These are phyloP conservation scores for Galerina sulciceps DNA, from an alignment of 768 basidiomycete species.

Conservation along the genomic window DNA sequence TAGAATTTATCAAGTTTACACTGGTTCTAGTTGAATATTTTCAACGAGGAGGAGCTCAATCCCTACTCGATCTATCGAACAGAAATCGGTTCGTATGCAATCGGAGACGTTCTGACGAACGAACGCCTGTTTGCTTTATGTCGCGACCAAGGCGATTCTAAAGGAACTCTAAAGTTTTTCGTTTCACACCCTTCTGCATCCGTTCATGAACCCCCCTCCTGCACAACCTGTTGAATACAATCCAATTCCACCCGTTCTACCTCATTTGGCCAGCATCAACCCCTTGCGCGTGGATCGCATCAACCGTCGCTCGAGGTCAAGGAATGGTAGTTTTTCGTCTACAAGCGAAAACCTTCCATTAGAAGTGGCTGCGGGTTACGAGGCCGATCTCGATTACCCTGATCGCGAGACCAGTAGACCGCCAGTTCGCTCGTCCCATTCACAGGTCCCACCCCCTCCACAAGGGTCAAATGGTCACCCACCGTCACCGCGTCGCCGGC, in stretches of 20 bases:
- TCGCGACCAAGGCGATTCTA: constrained; percentile 71
- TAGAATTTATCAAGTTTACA: constrained; percentile 2
- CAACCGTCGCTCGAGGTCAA: constrained; percentile 57
- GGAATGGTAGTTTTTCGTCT: constrained; percentile 75
- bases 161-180: constrained; percentile 84
- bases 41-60: constrained; percentile 78
- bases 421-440: constrained; percentile 43
- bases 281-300: constrained; percentile 46
- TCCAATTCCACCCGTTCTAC: constrained; percentile 37
- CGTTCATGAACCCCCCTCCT: constrained; percentile 55
- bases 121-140: constrained; percentile 77
- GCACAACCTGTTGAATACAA: constrained; percentile 26
- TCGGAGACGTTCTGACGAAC: constrained; percentile 73
- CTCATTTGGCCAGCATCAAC: constrained; percentile 34
- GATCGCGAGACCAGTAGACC: constrained; percentile 51
- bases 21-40: constrained; percentile 68
- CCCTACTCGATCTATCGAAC: constrained; percentile 86
- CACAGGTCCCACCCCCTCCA: constrained; percentile 21
- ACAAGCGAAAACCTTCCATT: constrained; percentile 60
- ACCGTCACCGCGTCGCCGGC: constrained; percentile 45
- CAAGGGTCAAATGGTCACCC: constrained; percentile 26
- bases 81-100: constrained; percentile 79
- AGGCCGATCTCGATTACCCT: constrained; percentile 68
- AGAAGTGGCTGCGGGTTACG: constrained; percentile 65
- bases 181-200: constrained; percentile 68